phyloP scores from a whole-genome alignment of 148 eudicot genomes.

The Cornus kousa region DNA sequence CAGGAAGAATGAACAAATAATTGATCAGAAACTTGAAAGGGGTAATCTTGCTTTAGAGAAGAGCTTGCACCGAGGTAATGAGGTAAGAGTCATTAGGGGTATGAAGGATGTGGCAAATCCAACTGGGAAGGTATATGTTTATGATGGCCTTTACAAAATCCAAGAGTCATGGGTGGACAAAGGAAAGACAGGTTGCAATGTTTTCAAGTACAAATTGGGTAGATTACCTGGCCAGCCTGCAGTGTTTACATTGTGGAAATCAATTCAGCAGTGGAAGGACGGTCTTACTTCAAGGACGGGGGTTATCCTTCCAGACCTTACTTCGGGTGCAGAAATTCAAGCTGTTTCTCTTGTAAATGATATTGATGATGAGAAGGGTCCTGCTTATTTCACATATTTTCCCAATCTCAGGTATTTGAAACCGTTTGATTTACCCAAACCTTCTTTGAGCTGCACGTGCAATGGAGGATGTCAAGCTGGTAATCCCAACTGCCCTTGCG shows the following conservation, averaged over 20 bases:
- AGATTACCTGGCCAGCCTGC: slow-evolving; percentile 74
- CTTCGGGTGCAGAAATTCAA: slow-evolving; percentile 71
- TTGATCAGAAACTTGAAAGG: slow-evolving; percentile 91
- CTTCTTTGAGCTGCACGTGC: slow-evolving; percentile 60
- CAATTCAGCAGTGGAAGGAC: slow-evolving; percentile 82
- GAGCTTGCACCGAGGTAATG: slow-evolving; percentile 70
- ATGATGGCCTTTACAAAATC: slow-evolving; percentile 84
- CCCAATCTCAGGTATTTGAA: slow-evolving; percentile 52
- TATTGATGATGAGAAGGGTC: slow-evolving; percentile 81
- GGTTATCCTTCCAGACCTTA: slow-evolving; percentile 74
- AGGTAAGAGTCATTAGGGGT: slow-evolving; percentile 84
- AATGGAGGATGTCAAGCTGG: slow-evolving; percentile 70
- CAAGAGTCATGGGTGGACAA: slow-evolving; percentile 85
- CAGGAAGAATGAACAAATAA: slow-evolving; percentile 49
- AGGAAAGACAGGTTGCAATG: slow-evolving; percentile 62
- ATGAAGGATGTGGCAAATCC: slow-evolving; percentile 41
- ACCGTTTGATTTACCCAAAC: slow-evolving; percentile 42
- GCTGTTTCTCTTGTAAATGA: slow-evolving; percentile 86
- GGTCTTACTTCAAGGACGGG: slow-evolving; percentile 58
- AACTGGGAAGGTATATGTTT: slow-evolving; percentile 58
- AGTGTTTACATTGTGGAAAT: slow-evolving; percentile 74
- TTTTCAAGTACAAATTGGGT: slow-evolving; percentile 80
- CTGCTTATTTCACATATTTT: slow-evolving; percentile 73
- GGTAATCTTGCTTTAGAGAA: slow-evolving; percentile 90
- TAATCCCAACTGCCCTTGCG: slow-evolving; percentile 67